Base-by-base conservation (phyloP, 805 yeast species). In the Teunomyces gatunensis region DNA sequence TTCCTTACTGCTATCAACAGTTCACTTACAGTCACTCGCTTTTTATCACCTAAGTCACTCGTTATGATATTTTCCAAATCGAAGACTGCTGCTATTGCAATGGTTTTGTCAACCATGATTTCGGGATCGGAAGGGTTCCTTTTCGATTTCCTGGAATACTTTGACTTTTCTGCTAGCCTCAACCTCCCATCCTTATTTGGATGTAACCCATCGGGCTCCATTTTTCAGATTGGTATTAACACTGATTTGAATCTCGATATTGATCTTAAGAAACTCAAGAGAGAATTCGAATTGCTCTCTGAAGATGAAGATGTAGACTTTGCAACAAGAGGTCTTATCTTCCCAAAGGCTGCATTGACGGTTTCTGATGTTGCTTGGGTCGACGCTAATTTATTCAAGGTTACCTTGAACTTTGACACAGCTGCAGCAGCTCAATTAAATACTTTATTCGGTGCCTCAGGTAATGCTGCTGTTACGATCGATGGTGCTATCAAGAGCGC, bases 321-420 rank as follows among this genome's bases (percentile, higher is more conserved):
- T 17, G 46, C 47, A 42, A 46, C 39, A 29, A 48, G 49, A 40
- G 47, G 43, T 42, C 39, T 41, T 23, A 11, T 39, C 41, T 42
- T 36, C 48, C 59, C 59, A 28, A 54, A 49, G 49, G 59, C 57
- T 9, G 46, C 52, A 30, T 54, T 55, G 42, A 46, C 49, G 20
- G 56, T 55, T 11, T 48, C 55, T n/a, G 53, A 57, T 35, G 52
- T 57, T 43, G 46, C 44, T 10, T 52, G 35, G 37, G 57, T 54
- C 21, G 39, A 48, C 29, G 59, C 45, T 30, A 55, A 53, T 45
- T 39, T 53, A 27, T 58, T 47, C 50, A 53, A 59, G 49, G 60
- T 56, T 37, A 54, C 56, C 13, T 42, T 59, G 29, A 47, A 52
- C 37, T 59, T 57, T 33, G 50, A 52, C 30, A 50, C 60, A n/a